Conservation (phyloP, 805 yeast species). For the Starmerella potacharoeniae region DNA sequence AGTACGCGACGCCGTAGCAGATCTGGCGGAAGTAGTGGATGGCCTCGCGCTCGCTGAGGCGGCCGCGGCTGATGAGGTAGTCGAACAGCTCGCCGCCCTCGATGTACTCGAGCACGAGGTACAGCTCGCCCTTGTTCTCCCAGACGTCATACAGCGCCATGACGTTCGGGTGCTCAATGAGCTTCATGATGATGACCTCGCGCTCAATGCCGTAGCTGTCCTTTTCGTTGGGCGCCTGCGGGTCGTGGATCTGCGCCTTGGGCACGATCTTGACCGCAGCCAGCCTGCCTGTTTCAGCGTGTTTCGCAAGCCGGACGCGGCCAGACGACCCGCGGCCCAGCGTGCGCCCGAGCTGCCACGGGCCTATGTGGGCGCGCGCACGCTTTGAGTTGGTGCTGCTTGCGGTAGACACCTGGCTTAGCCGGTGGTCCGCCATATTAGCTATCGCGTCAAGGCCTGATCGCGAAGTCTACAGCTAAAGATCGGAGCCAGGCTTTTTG, state of each 20-base stretch:
- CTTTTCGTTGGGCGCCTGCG: conserved; percentile 6
- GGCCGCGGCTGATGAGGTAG: conserved; percentile 76
- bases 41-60: conserved; percentile 81
- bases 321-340: conserved; percentile 96
- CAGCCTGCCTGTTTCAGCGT: conserved; percentile 67
- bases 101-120: conserved; percentile 84
- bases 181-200: conserved; percentile 93
- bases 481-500: neutral
- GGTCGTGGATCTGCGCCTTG: conserved; percentile 45
- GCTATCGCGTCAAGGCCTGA: neutral
- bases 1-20: conserved; percentile 68
- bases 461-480: neutral
- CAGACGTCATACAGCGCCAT: conserved; percentile 92
- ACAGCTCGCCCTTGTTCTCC: conserved; percentile 90
- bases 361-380: conserved; percentile 63
- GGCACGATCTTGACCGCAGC: conserved; percentile 97
- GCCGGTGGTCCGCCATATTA: conserved; percentile 20
- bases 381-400: conserved; percentile 34
- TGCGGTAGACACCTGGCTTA: conserved; percentile 23
- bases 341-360: conserved; percentile 93
- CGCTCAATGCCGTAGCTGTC: conserved; percentile 89
- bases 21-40: conserved; percentile 80
- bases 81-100: conserved; percentile 97
- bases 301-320: conserved; percentile 83
- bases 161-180: conserved; percentile 86